phyloP scores from a whole-genome alignment of 257 asterid genomes.

The Scutellaria galericulata region DNA sequence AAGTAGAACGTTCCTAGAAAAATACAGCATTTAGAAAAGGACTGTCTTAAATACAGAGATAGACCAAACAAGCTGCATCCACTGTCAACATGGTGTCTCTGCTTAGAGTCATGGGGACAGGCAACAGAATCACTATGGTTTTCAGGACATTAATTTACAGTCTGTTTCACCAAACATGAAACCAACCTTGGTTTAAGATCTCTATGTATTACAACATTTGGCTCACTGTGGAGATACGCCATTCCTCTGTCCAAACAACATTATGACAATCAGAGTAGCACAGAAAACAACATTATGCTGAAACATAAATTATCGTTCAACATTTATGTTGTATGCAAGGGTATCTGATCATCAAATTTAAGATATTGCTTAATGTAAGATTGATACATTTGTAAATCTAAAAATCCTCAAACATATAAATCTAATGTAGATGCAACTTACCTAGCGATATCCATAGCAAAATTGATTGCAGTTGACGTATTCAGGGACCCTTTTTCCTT shows the following conservation, averaged over 20 bases:
- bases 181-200: conserved; percentile 94
- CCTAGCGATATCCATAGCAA: conserved; percentile 98
- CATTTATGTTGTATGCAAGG: conserved; percentile 7
- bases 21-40: conserved; percentile 30
- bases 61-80: conserved; percentile 19
- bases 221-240: conserved; percentile 98
- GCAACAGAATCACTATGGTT: conserved; percentile 14
- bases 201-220: conserved; percentile 93
- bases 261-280: conserved; percentile 34
- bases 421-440: conserved; percentile 34
- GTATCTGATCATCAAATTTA: conserved; percentile 24
- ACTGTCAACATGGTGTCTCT: neutral
- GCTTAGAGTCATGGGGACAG: conserved; percentile 18
- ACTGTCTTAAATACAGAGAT: conserved; percentile 19
- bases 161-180: conserved; percentile 25
- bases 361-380: conserved; percentile 1
- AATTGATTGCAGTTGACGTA: conserved; percentile 76
- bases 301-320: conserved; percentile 19
- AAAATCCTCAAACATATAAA: neutral
- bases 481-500: conserved; percentile 89
- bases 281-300: conserved; percentile 13
- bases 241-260: conserved; percentile 79
- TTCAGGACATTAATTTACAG: conserved; percentile 2
- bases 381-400: neutral
- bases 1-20: conserved; percentile 90